Evolutionary conservation across 208 protist genomes (phyloP).

Genomic region (Acanthamoeba comandoni): DNA sequence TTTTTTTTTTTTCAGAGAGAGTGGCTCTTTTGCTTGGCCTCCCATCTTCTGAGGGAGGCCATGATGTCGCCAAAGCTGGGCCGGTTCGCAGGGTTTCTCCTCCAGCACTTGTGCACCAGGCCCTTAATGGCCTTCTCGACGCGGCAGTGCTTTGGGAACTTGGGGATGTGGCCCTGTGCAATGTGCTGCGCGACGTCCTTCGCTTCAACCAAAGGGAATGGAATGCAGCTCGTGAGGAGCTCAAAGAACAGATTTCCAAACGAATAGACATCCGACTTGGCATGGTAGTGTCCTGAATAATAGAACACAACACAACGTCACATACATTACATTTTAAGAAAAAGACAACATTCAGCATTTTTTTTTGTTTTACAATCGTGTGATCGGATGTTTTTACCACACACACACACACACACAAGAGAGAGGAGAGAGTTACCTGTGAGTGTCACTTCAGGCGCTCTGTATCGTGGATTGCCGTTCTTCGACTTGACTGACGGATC

Average conservation of each 20-base stretch:
- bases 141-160: slow-evolving; percentile 28
- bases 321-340: too few species aligned
- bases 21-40: too few species aligned
- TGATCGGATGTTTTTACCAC: too few species aligned
- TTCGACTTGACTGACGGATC: neutral
- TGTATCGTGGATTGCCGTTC: slow-evolving; percentile 41
- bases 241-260: slow-evolving; percentile 63
- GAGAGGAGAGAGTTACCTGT: neutral
- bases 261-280: slow-evolving; percentile 37
- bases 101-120: neutral
- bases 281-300: slow-evolving; percentile 48
- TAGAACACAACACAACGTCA: too few species aligned
- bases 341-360: too few species aligned
- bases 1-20: too few species aligned
- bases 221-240: slow-evolving; percentile 24
- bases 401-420: too few species aligned
- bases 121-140: slow-evolving; percentile 4
- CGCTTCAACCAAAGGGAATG: slow-evolving; percentile 36
- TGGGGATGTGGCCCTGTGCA: slow-evolving; percentile 32
- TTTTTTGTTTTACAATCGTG: too few species aligned
- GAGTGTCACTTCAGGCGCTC: slow-evolving; percentile 32
- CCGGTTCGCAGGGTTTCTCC: neutral
- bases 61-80: neutral
- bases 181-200: slow-evolving; percentile 59
- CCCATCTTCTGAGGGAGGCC: too few species aligned